Evolutionary conservation across 768 basidiomycete genomes (phyloP), one percentile per base, ranked within the genome.

Genomic region (Agrocybe praecox): DNA sequence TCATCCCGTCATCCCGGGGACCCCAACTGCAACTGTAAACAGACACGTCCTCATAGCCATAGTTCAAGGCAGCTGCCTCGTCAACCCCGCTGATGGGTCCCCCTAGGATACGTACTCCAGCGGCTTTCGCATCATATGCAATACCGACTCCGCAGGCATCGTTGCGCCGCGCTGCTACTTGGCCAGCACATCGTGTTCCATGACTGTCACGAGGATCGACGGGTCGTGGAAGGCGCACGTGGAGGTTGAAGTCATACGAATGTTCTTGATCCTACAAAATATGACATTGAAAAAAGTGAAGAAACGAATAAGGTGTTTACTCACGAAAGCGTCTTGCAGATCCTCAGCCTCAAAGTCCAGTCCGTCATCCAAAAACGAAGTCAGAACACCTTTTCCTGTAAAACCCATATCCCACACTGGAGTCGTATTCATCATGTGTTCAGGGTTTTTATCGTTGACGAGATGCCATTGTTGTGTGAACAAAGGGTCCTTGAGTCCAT

Each of bases 11-110:
- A 68, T 98, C 96, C 0, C 95, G 88, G 5, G 96, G 96, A 2
- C 96, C 96, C 96, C 96, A 99, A 48, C 90, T 93, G 71, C 96
- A 99, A 58, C 90, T 93, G 72, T 93, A 98, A 61, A 94, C 90
- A 21, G 88, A 90, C 50, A 89, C 92, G 63, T 91, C 84, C 62
- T 97, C 87, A 71, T 83, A 98, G n/a, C 89, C 93, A 67, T 88
- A 96, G 74, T 99, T 99, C 52, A 99, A 82, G 1, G 96, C 87
- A 8, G 92, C 86, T 0, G 96, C 95, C 73, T 99, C 96, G 72
- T 99, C 96, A 17, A 89, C 87, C 68, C 96, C 95, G 1, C 94
- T 88, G 60, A 99, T 96, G 15, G 89, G 85, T 1, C 92, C 96
- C 1, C 92, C 94, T 47, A 99, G 87, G 59, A 99, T 99, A 44